Conservation (phyloP, 1,284 basidiomycete genomes). For the Cystobasidiaceae sp. region DNA sequence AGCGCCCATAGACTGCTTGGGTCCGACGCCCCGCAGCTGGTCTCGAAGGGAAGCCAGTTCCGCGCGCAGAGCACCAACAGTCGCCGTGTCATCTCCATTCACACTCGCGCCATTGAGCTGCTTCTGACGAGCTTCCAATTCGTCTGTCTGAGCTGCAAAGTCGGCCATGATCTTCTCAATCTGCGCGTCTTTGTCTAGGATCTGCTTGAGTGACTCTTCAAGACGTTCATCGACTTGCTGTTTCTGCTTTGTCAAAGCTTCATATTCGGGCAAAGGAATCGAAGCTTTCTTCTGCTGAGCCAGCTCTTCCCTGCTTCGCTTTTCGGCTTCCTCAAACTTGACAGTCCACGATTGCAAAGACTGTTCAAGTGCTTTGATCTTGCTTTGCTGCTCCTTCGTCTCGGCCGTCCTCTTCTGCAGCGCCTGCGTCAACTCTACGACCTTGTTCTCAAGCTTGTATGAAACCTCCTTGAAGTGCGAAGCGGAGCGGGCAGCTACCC, state of each 20-base stretch:
- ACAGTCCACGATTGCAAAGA: conserved; percentile 78
- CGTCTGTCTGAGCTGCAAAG: conserved; percentile 63
- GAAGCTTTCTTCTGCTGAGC: conserved; percentile 66
- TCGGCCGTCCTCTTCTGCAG: conserved; percentile 87
- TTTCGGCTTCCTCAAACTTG: conserved; percentile 84
- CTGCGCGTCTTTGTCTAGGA: conserved; percentile 74
- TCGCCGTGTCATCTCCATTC: conserved; percentile 47
- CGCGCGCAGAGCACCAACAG: conserved; percentile 80
- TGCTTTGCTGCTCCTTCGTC: conserved; percentile 76
- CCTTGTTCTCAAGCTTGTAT: conserved; percentile 97
- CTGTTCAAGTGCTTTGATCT: conserved; percentile 71
- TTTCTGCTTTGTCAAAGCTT: conserved; percentile 71
- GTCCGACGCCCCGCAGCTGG: conserved; percentile 77
- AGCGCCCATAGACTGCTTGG: conserved; percentile 30
- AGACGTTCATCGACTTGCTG: conserved; percentile 74
- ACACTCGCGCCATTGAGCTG: conserved; percentile 46
- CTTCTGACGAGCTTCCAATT: conserved; percentile 74
- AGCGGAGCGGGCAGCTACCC: conserved; percentile 89
- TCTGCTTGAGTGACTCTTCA: conserved; percentile 67
- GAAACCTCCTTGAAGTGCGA: conserved; percentile 99
- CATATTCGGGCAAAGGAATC: conserved; percentile 66
- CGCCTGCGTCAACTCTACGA: conserved; percentile 95
- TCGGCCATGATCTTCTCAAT: conserved; percentile 78
- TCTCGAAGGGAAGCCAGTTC: conserved; percentile 89
- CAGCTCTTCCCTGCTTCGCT: conserved; percentile 68